Evolutionary conservation across 73 alveolate genomes (phyloP).

Genomic region (Tetrahymena borealis): DNA sequence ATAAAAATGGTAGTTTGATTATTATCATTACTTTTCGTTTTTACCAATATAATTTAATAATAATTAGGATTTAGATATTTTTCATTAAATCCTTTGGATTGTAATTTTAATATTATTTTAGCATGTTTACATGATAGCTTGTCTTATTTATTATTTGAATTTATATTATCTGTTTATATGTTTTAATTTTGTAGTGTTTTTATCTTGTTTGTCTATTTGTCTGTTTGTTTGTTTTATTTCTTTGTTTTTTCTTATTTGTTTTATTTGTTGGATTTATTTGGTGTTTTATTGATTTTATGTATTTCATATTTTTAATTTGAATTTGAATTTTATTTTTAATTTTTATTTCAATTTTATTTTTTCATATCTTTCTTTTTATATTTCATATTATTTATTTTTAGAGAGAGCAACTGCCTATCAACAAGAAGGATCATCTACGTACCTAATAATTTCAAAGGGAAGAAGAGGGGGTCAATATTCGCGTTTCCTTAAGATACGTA

Average conservation of each 20-base stretch:
- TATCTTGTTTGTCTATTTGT: background rate
- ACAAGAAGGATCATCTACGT: background rate
- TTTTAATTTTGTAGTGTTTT: no score
- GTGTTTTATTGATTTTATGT: background rate
- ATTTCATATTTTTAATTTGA: background rate
- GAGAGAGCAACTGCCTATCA: slow-evolving; percentile 5
- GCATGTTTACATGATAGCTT: no score
- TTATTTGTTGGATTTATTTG: background rate
- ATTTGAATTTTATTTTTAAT: background rate
- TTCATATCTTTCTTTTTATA: background rate
- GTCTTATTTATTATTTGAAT: no score
- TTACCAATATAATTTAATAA: no score
- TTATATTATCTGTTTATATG: no score
- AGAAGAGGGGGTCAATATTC: slow-evolving; percentile 2
- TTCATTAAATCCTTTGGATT: no score
- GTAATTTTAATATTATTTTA: no score
- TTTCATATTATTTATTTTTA: background rate
- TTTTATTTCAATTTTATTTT: background rate
- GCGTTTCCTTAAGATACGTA: slow-evolving; percentile 2
- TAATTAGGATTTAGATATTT: no score
- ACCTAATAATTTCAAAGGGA: background rate
- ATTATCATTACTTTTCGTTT: no score
- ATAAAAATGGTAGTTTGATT: no score
- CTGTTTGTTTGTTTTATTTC: background rate
- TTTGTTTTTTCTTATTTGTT: background rate